A percentile compares a stretch with the other conserved stretches of the same genome.
Evolutionary conservation across 345 rosid genomes (phyloP).

Genomic region (Litchi chinensis): DNA sequence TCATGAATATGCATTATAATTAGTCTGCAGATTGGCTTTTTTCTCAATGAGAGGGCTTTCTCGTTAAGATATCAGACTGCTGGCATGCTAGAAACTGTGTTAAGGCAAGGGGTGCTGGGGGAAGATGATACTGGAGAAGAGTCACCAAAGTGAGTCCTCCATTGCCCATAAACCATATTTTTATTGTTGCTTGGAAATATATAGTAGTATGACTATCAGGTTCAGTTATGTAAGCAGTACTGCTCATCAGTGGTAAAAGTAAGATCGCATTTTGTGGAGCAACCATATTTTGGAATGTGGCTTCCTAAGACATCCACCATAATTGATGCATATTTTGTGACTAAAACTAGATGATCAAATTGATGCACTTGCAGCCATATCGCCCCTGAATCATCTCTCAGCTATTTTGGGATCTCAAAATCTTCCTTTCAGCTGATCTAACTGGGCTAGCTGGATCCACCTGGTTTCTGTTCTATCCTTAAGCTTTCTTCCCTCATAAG

Average conservation of each 20-base stretch:
- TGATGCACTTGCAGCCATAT: background rate
- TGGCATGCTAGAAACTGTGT: constrained; percentile 79
- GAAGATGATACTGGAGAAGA: constrained; percentile 97
- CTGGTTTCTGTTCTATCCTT: background rate
- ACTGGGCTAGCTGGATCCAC: background rate
- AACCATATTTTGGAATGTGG: too few relatives aligned
- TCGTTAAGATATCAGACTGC: constrained; percentile 84
- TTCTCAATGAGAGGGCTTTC: constrained; percentile 81
- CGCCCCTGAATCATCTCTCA: background rate
- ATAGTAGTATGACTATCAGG: background rate
- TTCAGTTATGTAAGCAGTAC: background rate
- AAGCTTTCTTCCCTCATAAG: background rate
- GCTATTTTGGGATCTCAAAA: background rate
- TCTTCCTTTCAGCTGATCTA: background rate
- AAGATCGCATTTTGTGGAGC: constrained; percentile 1
- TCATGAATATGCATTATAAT: constrained; percentile 52
- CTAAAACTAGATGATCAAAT: background rate
- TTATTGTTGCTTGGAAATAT: background rate
- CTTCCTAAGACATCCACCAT: background rate
- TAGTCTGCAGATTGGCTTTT: constrained; percentile 93
- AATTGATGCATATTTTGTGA: background rate
- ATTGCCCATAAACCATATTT: background rate
- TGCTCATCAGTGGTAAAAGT: background rate
- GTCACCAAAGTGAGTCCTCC: constrained; percentile 69
- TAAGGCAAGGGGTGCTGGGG: constrained; percentile 92